Evolutionary conservation across 208 protist species (phyloP).

Genomic region (Naegleria lovaniensis): DNA sequence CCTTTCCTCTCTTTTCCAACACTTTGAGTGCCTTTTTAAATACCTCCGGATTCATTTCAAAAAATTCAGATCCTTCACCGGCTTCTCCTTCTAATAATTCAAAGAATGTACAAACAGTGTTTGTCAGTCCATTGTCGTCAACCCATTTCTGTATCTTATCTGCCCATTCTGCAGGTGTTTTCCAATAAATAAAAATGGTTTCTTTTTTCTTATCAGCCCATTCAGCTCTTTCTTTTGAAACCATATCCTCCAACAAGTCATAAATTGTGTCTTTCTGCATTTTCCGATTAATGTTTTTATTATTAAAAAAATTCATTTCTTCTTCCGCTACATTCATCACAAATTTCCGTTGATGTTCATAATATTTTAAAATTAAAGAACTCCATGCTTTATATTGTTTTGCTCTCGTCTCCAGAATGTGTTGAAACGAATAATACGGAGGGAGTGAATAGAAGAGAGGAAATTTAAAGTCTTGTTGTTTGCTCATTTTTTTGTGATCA

Average conservation of each 20-base stretch:
- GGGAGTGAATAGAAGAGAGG: slow-evolving; percentile 18
- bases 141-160: slow-evolving; percentile 5
- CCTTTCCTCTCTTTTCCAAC: slow-evolving; percentile 20
- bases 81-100: slow-evolving; percentile 30
- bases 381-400: slow-evolving; percentile 30
- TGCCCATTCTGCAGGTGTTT: slow-evolving; percentile 23
- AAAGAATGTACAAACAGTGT: slow-evolving; percentile 27
- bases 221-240: background rate
- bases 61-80: slow-evolving; percentile 27
- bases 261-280: background rate
- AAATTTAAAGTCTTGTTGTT: background rate
- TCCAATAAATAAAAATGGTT: slow-evolving; percentile 16
- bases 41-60: slow-evolving; percentile 14
- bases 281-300: slow-evolving; percentile 18
- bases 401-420: slow-evolving; percentile 18
- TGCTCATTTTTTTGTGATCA: background rate
- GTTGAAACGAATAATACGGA: slow-evolving; percentile 20
- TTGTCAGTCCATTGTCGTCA: background rate
- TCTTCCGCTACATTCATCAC: background rate
- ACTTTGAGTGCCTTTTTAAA: slow-evolving; percentile 17
- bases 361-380: slow-evolving; percentile 27
- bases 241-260: slow-evolving; percentile 14
- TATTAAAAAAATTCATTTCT: slow-evolving; percentile 12
- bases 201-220: slow-evolving; percentile 11
- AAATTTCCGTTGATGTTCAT: background rate